Conservation (phyloP, 768 basidiomycete genomes). For the Russula brevipes region DNA sequence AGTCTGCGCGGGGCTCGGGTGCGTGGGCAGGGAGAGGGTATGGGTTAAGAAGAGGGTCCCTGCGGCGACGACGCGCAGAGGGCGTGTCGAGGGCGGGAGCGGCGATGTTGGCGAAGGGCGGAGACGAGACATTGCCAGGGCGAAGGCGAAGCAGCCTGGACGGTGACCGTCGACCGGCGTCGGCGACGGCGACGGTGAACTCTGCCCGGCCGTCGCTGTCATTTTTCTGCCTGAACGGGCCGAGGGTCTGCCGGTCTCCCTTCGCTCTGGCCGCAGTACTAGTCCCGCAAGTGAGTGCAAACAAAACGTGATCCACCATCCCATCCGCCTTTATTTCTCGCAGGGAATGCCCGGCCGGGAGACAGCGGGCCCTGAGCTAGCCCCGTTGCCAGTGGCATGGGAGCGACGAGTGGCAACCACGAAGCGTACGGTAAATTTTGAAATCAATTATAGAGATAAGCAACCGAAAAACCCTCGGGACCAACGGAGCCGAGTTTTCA, state of each 20-base stretch:
- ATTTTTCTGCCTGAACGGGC: not conserved
- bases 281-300: too few relatives aligned
- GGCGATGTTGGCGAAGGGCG: slow-evolving; percentile 25
- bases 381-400: not conserved
- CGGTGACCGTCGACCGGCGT: not conserved
- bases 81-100: slow-evolving; percentile 24
- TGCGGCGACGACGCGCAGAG: slow-evolving; percentile 71
- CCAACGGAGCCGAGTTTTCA: too few relatives aligned
- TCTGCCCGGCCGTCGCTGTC: not conserved
- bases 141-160: not conserved
- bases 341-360: not conserved
- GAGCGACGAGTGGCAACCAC: too few relatives aligned
- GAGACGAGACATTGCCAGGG: slow-evolving; percentile 28
- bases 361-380: not conserved
- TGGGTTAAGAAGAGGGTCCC: slow-evolving; percentile 80
- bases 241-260: not conserved
- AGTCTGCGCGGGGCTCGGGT: slow-evolving; percentile 53
- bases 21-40: slow-evolving; percentile 54
- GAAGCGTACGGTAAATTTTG: too few relatives aligned
- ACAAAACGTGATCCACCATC: too few relatives aligned
- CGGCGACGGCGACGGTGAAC: not conserved
- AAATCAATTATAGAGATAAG: too few relatives aligned
- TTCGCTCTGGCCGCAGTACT: too few relatives aligned
- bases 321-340: not conserved
- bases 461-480: too few relatives aligned